A percentile compares a stretch with the other conserved stretches of the same genome.
Conservation (phyloP, 2,329 filamentous ascomycete species). For the Cercospora canescens region DNA sequence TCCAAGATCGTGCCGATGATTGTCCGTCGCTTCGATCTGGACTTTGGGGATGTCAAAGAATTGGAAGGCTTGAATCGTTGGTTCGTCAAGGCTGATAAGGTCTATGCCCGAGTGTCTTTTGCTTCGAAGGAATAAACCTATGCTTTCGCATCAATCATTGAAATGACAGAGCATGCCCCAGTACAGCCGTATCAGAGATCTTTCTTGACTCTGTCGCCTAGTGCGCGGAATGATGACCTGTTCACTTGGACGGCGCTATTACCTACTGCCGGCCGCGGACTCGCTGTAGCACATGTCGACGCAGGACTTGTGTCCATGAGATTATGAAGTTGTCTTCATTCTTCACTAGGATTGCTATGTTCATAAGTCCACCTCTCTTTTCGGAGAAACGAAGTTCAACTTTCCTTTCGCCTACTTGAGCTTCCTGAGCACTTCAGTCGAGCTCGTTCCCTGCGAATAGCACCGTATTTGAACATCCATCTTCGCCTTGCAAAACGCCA, state of each 20-base stretch:
- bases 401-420: not conserved
- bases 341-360: not conserved
- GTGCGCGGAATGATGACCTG: no score
- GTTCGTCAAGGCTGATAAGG: not conserved
- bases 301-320: not conserved
- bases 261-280: no score
- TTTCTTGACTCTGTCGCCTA: no score
- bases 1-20: conserved; percentile 33
- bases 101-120: not conserved
- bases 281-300: no score
- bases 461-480: not conserved
- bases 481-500: not conserved
- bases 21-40: conserved; percentile 26
- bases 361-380: not conserved
- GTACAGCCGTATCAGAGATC: no score
- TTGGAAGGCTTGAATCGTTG: conserved; percentile 1
- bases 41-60: not conserved
- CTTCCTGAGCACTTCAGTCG: conserved; percentile 3
- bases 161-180: no score
- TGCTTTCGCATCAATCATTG: no score
- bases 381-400: not conserved
- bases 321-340: not conserved
- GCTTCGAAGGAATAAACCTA: not conserved
- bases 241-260: no score
- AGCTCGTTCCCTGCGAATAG: not conserved